Conservation (phyloP, 202 grass and related monocot species). For the Setaria italica region DNA sequence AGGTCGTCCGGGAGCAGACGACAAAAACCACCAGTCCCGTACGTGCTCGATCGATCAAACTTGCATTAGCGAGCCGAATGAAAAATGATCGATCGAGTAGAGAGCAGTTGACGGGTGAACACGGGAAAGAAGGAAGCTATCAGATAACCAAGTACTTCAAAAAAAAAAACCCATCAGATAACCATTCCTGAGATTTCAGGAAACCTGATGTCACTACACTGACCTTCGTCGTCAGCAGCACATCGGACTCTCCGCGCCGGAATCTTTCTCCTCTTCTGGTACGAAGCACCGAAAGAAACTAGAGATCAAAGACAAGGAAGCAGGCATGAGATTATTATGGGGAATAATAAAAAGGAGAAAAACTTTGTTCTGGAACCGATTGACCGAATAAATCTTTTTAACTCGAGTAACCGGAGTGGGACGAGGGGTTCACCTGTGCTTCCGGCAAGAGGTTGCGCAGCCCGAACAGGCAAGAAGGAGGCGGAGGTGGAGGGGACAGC, state of each 20-base stretch:
- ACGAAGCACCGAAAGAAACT: constrained; percentile 31
- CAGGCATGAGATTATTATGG: neutral
- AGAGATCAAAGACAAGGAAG: neutral
- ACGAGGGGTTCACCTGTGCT: constrained; percentile 18
- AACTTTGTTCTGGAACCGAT: neutral
- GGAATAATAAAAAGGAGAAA: too few species aligned
- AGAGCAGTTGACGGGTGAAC: too few species aligned
- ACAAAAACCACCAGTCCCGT: too few species aligned
- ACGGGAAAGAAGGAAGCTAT: too few species aligned
- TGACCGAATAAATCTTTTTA: neutral
- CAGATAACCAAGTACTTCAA: neutral
- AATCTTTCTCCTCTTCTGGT: constrained; percentile 26
- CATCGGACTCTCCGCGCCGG: constrained; percentile 24
- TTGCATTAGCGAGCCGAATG: too few species aligned
- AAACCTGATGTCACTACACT: constrained; percentile 18
- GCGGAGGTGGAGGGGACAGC: neutral
- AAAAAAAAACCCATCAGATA: neutral
- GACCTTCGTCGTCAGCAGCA: constrained; percentile 48
- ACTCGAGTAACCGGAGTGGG: neutral
- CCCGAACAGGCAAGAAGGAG: neutral
- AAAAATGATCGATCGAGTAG: too few species aligned
- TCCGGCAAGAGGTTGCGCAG: neutral
- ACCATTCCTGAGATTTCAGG: neutral
- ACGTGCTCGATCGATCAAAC: too few species aligned
- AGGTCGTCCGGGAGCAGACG: too few species aligned